phyloP scores from a whole-genome alignment of 2,329 filamentous ascomycete genomes.

The Lomentospora prolificans region DNA sequence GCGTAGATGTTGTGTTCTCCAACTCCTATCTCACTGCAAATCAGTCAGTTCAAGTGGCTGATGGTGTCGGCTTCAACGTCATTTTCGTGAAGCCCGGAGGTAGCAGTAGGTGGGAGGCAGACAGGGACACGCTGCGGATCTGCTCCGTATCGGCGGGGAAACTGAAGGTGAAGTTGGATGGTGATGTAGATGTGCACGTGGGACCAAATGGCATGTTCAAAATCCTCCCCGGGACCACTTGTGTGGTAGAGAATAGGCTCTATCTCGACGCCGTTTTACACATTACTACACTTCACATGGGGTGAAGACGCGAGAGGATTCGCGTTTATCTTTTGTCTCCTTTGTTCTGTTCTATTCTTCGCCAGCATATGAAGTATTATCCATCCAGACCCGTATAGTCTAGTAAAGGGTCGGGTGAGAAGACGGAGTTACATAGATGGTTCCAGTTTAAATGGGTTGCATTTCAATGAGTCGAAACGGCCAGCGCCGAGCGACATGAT shows the following conservation, averaged over 20 bases:
- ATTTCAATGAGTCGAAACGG: too few relatives aligned
- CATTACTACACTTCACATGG: constrained; percentile 17
- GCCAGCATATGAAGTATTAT: too few relatives aligned
- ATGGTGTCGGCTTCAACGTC: constrained; percentile 30
- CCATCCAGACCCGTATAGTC: too few relatives aligned
- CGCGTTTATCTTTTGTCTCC: too few relatives aligned
- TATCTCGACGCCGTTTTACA: constrained; percentile 36
- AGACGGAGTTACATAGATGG: too few relatives aligned
- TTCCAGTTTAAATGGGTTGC: too few relatives aligned
- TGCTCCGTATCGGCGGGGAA: constrained; percentile 32
- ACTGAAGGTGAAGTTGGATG: constrained; percentile 26
- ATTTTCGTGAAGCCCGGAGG: constrained; percentile 29
- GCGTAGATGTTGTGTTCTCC: constrained; percentile 33
- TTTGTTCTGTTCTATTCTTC: too few relatives aligned
- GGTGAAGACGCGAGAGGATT: too few relatives aligned
- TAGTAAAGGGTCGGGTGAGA: too few relatives aligned
- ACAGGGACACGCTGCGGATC: constrained; percentile 23
- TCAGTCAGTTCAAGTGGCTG: constrained; percentile 24
- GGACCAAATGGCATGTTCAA: constrained; percentile 35
- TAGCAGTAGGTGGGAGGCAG: constrained; percentile 20
- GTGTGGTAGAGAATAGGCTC: constrained; percentile 30
- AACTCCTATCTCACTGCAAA: constrained; percentile 28
- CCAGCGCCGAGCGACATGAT: too few relatives aligned
- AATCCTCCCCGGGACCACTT: constrained; percentile 27
- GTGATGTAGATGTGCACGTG: constrained; percentile 25